Percentiles rank a stretch among this genome's conserved stretches.
Conservation (phyloP, 805 yeast genomes). For the Candida maris region DNA sequence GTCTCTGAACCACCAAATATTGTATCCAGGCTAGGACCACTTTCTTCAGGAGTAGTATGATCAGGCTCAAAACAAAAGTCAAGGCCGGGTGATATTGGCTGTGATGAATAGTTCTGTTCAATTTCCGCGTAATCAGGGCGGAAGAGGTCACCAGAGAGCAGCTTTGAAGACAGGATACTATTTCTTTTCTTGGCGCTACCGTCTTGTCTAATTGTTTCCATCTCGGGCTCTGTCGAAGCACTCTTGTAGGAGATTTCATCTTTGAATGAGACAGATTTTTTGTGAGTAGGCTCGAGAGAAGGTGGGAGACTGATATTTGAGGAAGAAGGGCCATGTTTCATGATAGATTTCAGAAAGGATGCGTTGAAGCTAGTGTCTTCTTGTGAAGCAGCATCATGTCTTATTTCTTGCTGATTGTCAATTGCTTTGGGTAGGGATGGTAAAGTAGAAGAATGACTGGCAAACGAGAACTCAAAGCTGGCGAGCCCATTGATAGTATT, state of each 20-base stretch:
- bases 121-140: neutral
- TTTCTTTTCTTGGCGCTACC: conserved; percentile 4
- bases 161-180: conserved; percentile 7
- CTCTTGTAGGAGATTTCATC: conserved; percentile 16
- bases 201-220: neutral
- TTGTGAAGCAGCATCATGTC: neutral
- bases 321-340: conserved; percentile 12
- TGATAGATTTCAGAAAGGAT: conserved; percentile 16
- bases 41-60: conserved; percentile 17
- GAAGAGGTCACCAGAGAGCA: conserved; percentile 8
- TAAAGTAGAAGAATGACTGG: no score
- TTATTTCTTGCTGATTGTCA: conserved; percentile 1
- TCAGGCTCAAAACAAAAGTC: conserved; percentile 22
- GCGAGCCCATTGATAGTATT: no score
- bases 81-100: conserved; percentile 4
- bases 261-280: conserved; percentile 19
- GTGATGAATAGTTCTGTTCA: neutral
- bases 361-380: conserved; percentile 6
- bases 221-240: conserved; percentile 4
- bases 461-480: no score
- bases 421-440: no score
- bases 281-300: conserved; percentile 12
- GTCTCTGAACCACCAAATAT: conserved; percentile 4
- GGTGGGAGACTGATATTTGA: neutral
- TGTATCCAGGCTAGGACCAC: conserved; percentile 9